Base-by-base conservation (phyloP, 345 rosid species). In the Brassica cretica region DNA sequence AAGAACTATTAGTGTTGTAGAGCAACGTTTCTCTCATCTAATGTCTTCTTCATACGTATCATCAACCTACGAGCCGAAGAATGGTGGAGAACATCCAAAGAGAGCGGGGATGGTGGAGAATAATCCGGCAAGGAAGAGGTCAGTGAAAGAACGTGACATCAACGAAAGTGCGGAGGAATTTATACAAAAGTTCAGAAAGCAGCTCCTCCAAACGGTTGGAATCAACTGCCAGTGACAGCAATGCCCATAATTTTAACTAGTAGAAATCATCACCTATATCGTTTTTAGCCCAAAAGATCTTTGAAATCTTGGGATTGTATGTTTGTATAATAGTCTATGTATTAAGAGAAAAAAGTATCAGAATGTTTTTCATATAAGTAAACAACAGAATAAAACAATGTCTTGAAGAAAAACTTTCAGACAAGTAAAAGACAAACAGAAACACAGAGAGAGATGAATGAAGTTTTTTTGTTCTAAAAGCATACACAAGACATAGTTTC, bases 111-210 rank as follows among this genome's bases (percentile, higher is more conserved):
- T 37, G 5, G 39, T n/a, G 72, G 79, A 69, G 46, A 70, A 71
- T 2, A 5, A 16, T 65, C 76, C 72, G 55, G 64, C 30, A 2
- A 80, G 55, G 46, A 80, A 80, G 55, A 21, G 55, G 25, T 56
- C 44, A 6, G 58, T 30, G 58, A 80, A 64, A 39, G 83, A 80
- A 59, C 14, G n/a, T 11, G 98, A 91, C 83, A 80, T 91, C 39
- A 83, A 93, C 53, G 84, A 88, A 67, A 84, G 94, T 2, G 96
- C 96, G 0, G 96, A 93, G 27, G 89, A 89, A 14, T 93, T 91
- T 85, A 93, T 91, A 82, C 83, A 85, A 82, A 91, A 84, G 27
- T 89, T 93, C 83, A 85, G 88, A 84, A 77, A 82, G 19, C 87
- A 85, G 80, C 90, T 93, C 32, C 81, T 89, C 64, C 94, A 93